Base-by-base conservation (phyloP, 192 early-diverging fungal genomes). In the Coemansia sp. region DNA sequence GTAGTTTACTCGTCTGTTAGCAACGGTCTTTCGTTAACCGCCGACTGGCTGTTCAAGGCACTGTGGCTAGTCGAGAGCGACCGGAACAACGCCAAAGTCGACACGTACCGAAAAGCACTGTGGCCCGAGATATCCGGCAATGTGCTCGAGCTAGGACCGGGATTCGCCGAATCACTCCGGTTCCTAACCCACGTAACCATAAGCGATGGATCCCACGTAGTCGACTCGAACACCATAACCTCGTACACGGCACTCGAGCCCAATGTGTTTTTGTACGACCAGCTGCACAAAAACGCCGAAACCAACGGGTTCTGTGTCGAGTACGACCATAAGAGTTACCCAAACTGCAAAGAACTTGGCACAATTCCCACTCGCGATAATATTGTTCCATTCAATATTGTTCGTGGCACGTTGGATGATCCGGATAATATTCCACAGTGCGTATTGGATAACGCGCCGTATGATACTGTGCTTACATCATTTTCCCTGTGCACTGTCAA, bases 231-330 rank as follows among this genome's bases (percentile, higher is more conserved):
- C 3, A 21, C 56, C 3, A 59, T 79, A 18, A 20, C 49, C 37
- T 67, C 67, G 10, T 79, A 79, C 55, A 79, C 71, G 7, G 76
- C 68, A 12, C 40, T 79, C 5, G 71, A 79, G 68, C 76, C 76
- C 10, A 79, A 74, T 44, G 31, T 63, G n/a, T 79, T 74, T 54
- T 24, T 79, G 40, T 79, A 73, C 54, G 18, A n/a, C 6, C 21
- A 59, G 0, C 44, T 79, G 36, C 67, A 74, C 49, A 52, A 44
- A 20, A 79, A 65, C 48, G 76, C 76, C 1, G 65, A 71, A 15
- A 11, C 9, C 26, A 74, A 74, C 56, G 71, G 76, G 4, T 79
- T 79, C 61, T 18, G 18, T 5, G 76, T 79, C 2, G 4, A 49
- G 2, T 79, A 79, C 51, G 71, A 79, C 51, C 20, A 24, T 9